These are phyloP conservation scores for Kodamaea kakaduensis DNA, from an alignment of 805 yeast genomes.

Conservation along the genomic window DNA sequence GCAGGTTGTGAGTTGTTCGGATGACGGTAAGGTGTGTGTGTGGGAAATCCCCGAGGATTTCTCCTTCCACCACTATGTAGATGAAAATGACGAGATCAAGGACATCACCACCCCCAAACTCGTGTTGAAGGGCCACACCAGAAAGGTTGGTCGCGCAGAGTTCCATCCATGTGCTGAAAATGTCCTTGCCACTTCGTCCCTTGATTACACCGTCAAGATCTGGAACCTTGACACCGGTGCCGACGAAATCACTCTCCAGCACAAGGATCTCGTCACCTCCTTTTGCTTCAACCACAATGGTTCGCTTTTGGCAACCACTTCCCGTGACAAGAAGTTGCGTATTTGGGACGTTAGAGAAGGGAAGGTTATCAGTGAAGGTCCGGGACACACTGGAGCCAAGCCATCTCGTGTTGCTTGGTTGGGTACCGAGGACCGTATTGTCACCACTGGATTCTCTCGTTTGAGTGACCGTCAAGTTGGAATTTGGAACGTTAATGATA, in stretches of 20 bases:
- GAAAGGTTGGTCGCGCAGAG: conserved; percentile 89
- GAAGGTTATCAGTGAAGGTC: conserved; percentile 72
- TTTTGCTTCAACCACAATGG: conserved; percentile 92
- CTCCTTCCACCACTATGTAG: conserved; percentile 59
- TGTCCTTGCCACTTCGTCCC: conserved; percentile 84
- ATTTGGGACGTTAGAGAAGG: conserved; percentile 88
- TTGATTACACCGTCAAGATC: conserved; percentile 85
- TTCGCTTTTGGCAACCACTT: conserved; percentile 76
- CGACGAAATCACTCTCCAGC: conserved; percentile 68
- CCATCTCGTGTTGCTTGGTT: conserved; percentile 86
- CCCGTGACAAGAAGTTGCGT: conserved; percentile 85
- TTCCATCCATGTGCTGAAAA: conserved; percentile 87
- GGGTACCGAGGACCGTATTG: conserved; percentile 78
- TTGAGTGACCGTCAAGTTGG: conserved; percentile 94
- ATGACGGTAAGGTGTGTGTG: conserved; percentile 55
- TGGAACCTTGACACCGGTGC: conserved; percentile 85
- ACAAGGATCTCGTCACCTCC: conserved; percentile 88
- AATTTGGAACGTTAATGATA: conserved; percentile 78
- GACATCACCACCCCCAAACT: conserved; percentile 68
- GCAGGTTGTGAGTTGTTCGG: conserved; percentile 33
- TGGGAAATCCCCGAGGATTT: conserved; percentile 88
- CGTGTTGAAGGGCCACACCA: conserved; percentile 75
- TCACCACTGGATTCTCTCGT: conserved; percentile 92
- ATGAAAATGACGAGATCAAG: conserved; percentile 51
- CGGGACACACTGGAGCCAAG: conserved; percentile 92